These are phyloP conservation scores for Dipteronia dyeriana DNA, from an alignment of 345 rosid genomes.

Conservation along the genomic window DNA sequence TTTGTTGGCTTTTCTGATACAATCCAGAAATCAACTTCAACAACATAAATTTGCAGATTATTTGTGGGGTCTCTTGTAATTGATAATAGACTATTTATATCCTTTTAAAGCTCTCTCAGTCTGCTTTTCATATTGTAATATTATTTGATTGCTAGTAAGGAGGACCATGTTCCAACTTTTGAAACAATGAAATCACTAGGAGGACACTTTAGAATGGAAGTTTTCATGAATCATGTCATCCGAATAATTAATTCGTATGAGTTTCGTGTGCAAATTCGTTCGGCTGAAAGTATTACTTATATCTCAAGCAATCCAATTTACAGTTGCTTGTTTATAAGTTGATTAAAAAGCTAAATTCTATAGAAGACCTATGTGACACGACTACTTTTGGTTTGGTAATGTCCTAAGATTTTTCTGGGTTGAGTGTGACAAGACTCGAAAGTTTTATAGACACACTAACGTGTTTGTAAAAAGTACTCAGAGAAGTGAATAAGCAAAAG, in stretches of 20 bases:
- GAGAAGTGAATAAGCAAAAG: too few species aligned
- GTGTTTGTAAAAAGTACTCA: too few species aligned
- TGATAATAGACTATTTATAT: too few species aligned
- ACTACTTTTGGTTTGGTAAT: background rate
- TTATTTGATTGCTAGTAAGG: background rate
- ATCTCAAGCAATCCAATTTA: background rate
- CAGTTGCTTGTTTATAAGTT: background rate
- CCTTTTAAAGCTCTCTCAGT: too few species aligned
- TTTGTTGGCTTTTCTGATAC: too few species aligned
- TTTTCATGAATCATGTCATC: background rate
- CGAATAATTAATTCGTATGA: background rate
- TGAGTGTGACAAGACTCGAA: background rate
- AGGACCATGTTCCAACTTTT: too few species aligned
- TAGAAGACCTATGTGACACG: background rate
- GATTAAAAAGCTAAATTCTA: background rate
- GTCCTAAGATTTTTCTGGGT: background rate
- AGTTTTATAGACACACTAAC: too few species aligned
- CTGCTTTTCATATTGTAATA: too few species aligned
- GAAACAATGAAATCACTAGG: too few species aligned
- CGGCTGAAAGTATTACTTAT: background rate
- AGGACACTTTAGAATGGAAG: background rate
- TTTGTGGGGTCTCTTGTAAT: too few species aligned
- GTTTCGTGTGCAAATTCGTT: background rate
- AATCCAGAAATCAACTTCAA: too few species aligned
- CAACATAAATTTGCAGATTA: too few species aligned